phyloP scores from a whole-genome alignment of 1,284 basidiomycete species.

The Boletellus dicymbophilus region DNA sequence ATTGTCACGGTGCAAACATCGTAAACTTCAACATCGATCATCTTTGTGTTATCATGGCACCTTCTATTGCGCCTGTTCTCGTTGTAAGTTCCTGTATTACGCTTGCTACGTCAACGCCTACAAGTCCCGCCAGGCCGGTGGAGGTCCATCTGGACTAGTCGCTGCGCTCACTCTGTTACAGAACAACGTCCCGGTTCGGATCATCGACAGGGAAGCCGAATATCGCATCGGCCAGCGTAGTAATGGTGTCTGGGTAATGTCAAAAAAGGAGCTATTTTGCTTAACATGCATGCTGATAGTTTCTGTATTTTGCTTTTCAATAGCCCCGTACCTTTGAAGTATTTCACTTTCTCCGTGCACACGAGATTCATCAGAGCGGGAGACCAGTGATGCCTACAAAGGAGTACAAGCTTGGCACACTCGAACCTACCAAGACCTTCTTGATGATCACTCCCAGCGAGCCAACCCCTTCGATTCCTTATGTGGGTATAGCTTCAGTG shows the following conservation, averaged over 20 bases:
- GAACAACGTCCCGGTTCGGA: slow-evolving; percentile 41
- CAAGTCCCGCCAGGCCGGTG: slow-evolving; percentile 39
- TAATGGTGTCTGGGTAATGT: slow-evolving; percentile 28
- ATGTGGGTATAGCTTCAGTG: slow-evolving; percentile 3
- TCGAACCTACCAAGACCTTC: slow-evolving; percentile 17
- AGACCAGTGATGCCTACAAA: not conserved
- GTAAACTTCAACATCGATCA: too few relatives aligned
- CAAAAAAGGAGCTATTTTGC: not conserved
- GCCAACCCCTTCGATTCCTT: slow-evolving; percentile 29
- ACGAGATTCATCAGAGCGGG: slow-evolving; percentile 18
- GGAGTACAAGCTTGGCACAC: slow-evolving; percentile 22
- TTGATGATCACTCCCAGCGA: slow-evolving; percentile 5
- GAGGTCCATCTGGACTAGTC: slow-evolving; percentile 50
- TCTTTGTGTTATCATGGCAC: slow-evolving; percentile 9
- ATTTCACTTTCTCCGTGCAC: slow-evolving; percentile 28
- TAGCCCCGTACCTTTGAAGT: slow-evolving; percentile 35
- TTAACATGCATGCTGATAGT: not conserved
- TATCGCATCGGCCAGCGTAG: slow-evolving; percentile 29
- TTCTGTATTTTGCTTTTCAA: not conserved
- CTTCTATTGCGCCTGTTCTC: slow-evolving; percentile 18
- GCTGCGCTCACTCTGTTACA: slow-evolving; percentile 47
- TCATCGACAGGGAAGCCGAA: slow-evolving; percentile 34
- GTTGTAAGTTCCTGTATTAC: slow-evolving; percentile 11
- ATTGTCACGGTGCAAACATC: too few relatives aligned
- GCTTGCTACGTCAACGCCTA: not conserved